phyloP scores from a whole-genome alignment of 2,329 filamentous ascomycete genomes.

The Dothideomycetidae sp. region DNA sequence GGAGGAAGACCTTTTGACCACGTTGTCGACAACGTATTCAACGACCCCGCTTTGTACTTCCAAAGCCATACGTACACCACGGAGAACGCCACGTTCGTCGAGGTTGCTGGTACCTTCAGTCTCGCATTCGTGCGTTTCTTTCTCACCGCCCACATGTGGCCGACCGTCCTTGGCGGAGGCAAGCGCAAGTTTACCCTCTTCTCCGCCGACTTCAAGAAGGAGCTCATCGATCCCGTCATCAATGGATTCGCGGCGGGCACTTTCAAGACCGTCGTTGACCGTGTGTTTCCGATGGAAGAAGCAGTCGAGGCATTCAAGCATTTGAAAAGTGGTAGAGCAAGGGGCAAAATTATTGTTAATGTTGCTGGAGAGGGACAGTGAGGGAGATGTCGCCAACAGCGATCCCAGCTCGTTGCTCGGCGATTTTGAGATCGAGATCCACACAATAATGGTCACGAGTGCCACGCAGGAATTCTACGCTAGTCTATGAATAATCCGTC shows the following conservation, averaged over 20 bases:
- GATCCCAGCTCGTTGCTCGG: too few relatives aligned
- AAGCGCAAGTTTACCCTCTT: slow-evolving; percentile 29
- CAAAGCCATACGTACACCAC: slow-evolving; percentile 38
- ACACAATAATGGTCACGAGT: too few relatives aligned
- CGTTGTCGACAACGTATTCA: slow-evolving; percentile 45
- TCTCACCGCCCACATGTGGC: slow-evolving; percentile 26
- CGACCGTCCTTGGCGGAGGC: slow-evolving; percentile 37
- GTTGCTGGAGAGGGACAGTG: slow-evolving; percentile 9
- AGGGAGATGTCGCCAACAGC: too few relatives aligned
- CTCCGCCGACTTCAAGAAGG: slow-evolving; percentile 24
- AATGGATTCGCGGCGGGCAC: slow-evolving; percentile 44
- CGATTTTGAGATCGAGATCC: too few relatives aligned
- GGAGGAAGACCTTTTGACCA: slow-evolving; percentile 38
- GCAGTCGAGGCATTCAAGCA: slow-evolving; percentile 24
- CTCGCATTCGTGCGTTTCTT: slow-evolving; percentile 12
- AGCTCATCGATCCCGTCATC: slow-evolving; percentile 36
- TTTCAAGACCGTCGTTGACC: slow-evolving; percentile 42
- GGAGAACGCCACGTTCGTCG: slow-evolving; percentile 34
- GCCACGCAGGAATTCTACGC: too few relatives aligned
- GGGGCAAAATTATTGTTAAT: slow-evolving; percentile 21
- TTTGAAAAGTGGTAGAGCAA: slow-evolving; percentile 21
- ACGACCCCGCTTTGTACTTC: slow-evolving; percentile 37
- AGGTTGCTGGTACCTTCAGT: slow-evolving; percentile 14
- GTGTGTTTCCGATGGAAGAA: slow-evolving; percentile 41
- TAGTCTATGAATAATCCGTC: too few relatives aligned